phyloP scores from a whole-genome alignment of 768 basidiomycete species.

The Leccinum variicolor region DNA sequence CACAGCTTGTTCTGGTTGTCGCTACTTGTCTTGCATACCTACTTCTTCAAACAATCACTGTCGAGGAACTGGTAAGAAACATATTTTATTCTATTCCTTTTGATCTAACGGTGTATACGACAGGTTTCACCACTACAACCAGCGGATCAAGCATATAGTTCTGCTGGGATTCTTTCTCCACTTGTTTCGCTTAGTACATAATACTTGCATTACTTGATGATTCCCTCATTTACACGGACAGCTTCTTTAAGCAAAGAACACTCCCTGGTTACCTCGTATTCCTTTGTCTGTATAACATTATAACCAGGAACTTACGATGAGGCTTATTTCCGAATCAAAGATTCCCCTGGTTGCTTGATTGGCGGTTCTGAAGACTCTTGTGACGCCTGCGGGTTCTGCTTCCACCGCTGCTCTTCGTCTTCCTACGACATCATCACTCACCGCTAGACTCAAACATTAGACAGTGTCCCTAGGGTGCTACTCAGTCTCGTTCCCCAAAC shows the following conservation, averaged over 20 bases:
- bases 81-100: background rate
- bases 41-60: conserved; percentile 69
- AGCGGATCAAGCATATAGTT: conserved; percentile 29
- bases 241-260: background rate
- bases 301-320: background rate
- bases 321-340: background rate
- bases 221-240: conserved; percentile 9
- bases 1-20: conserved; percentile 80
- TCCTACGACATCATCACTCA: too few species aligned
- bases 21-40: conserved; percentile 89
- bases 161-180: background rate
- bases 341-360: too few species aligned
- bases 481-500: background rate
- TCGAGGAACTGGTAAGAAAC: conserved; percentile 39
- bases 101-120: conserved; percentile 2
- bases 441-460: too few species aligned
- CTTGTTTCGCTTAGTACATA: background rate
- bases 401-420: too few species aligned
- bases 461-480: too few species aligned
- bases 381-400: background rate
- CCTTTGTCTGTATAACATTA: background rate
- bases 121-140: conserved; percentile 31
- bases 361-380: background rate
- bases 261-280: background rate
- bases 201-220: background rate